Evolutionary conservation across 1,284 basidiomycete species (phyloP).

Genomic region (Calocybe gambosa): DNA sequence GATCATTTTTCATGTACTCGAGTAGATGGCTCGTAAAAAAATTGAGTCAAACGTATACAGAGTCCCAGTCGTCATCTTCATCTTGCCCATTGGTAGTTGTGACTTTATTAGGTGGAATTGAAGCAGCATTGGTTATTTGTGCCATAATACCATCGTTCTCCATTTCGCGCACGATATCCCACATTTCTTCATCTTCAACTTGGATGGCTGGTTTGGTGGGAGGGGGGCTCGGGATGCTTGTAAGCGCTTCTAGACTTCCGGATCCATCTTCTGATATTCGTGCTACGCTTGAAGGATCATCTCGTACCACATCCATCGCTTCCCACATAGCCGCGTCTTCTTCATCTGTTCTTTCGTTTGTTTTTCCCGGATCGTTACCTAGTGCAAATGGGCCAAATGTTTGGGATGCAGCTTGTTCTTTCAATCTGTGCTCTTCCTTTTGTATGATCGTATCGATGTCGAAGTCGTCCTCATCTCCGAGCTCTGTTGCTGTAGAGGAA

Average conservation of each 20-base stretch:
- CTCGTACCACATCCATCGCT: slow-evolving; percentile 29
- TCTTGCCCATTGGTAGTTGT: slow-evolving; percentile 12
- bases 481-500: slow-evolving; percentile 36
- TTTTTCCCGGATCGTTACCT: neutral
- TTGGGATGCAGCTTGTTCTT: slow-evolving; percentile 13
- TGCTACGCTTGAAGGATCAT: neutral
- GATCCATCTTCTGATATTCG: slow-evolving; percentile 6
- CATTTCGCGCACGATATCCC: slow-evolving; percentile 59
- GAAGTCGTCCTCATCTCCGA: slow-evolving; percentile 42
- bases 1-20: no score
- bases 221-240: slow-evolving; percentile 7
- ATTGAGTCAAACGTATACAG: slow-evolving; percentile 36
- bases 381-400: neutral
- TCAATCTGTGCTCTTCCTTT: slow-evolving; percentile 35
- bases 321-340: slow-evolving; percentile 60
- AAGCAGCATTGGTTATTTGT: slow-evolving; percentile 14
- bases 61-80: slow-evolving; percentile 38
- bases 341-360: slow-evolving; percentile 29
- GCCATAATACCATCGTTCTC: slow-evolving; percentile 26
- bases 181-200: slow-evolving; percentile 60
- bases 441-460: slow-evolving; percentile 47
- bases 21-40: no score
- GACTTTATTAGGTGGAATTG: slow-evolving; percentile 4
- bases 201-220: slow-evolving; percentile 2
- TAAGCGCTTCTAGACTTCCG: slow-evolving; percentile 3